Evolutionary conservation across 2,329 filamentous ascomycete species (phyloP), one percentile per base, ranked within the genome.

Genomic region (Aspergillus terreus): DNA sequence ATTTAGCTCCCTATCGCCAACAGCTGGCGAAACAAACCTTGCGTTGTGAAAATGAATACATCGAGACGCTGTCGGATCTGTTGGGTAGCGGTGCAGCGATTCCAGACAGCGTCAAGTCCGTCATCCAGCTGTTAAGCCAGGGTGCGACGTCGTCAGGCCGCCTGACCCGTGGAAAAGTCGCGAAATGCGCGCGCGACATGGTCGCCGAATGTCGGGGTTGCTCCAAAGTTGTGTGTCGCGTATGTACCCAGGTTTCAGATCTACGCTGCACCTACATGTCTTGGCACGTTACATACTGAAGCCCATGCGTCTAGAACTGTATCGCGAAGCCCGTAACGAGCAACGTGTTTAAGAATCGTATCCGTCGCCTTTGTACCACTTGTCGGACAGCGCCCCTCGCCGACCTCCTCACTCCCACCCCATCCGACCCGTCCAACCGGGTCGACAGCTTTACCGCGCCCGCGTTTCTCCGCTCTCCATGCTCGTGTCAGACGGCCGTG

Each of bases 161-260:
- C 47, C 62, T 82, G 57, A 82, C 72, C 60, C 79, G 78, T 56
- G 86, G 87, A 47, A 92, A 90, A 70, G 79, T 88, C 25, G 85
- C 88, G 4, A 80, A 81, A 61, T 97, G 92, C 67, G 92, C 92
- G 19, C 80, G 90, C 55, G 92, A 96, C 69, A 82, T 95, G 82
- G 92, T 97, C 4, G 82, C 80, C 40, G 86, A 87, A 60, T 96
- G 92, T 70, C 83, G 90, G 50, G 82, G 85, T 56, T 97, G 92
- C 68, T 82, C 81, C 36, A 83, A 75, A 25, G 79, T 91, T 23
- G 84, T 96, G 50, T 97, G 92, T 71, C 82, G 92, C 72, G 91
- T 95, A 80, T 69, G 82, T 71, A 27, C 35, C 21, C 38, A 3
- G 7, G 27, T 30, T 30, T 30, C 11, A 21, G 6, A 27, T 21